A percentile compares a stretch with the other conserved stretches of the same genome.
Evolutionary conservation across 345 rosid species (phyloP).

Genomic region (Rhodamnia argentea): DNA sequence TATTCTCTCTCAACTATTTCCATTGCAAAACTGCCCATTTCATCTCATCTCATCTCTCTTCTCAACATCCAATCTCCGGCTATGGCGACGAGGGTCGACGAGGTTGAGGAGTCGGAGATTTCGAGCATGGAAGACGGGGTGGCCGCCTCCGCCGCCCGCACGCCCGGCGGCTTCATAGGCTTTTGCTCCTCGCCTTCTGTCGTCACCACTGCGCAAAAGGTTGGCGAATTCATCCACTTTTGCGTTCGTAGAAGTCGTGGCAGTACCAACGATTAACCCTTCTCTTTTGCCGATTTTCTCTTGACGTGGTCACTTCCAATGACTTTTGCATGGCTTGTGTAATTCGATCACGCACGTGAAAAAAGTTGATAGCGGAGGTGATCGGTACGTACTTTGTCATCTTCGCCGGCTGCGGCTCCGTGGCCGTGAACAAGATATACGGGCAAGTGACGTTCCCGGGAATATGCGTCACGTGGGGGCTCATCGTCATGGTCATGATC

Average conservation of each 20-base stretch:
- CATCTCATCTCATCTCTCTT: not conserved
- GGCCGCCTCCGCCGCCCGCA: not conserved
- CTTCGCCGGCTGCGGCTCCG: slow-evolving; percentile 37
- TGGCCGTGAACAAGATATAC: slow-evolving; percentile 34
- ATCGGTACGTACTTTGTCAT: slow-evolving; percentile 36
- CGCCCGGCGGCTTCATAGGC: not conserved
- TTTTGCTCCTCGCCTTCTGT: not conserved
- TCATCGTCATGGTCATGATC: slow-evolving; percentile 41
- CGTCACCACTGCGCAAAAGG: slow-evolving; percentile 12
- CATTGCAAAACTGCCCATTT: not conserved
- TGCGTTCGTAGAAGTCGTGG: too few species aligned
- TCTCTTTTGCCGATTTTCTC: not conserved
- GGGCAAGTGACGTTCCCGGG: slow-evolving; percentile 41
- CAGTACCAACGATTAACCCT: not conserved
- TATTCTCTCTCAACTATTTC: not conserved
- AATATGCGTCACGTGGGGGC: slow-evolving; percentile 34
- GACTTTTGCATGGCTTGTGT: not conserved
- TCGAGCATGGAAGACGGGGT: slow-evolving; percentile 1
- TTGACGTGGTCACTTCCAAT: not conserved
- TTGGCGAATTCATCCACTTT: not conserved
- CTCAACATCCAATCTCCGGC: not conserved
- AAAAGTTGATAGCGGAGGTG: slow-evolving; percentile 34
- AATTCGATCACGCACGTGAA: not conserved
- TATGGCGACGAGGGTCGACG: not conserved
- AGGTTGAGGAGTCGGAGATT: not conserved